Evolutionary conservation across 106 monocot genomes (phyloP).

Genomic region (Narthecium ossifragum): DNA sequence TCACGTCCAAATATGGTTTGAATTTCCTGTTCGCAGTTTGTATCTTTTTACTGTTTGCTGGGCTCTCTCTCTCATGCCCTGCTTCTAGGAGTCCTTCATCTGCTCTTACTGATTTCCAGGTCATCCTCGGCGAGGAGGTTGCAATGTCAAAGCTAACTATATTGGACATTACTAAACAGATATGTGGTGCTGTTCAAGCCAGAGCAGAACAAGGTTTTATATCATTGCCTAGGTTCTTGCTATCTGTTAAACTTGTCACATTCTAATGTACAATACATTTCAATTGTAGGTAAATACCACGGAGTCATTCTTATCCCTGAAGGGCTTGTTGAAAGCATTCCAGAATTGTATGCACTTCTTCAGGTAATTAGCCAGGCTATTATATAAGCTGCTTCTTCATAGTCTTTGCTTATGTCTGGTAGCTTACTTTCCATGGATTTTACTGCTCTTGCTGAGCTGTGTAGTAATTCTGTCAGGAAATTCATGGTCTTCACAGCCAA

Average conservation of each 20-base stretch:
- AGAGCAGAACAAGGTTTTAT: constrained; percentile 40
- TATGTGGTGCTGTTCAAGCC: constrained; percentile 51
- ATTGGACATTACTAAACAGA: constrained; percentile 45
- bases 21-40: too few species aligned
- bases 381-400: background rate
- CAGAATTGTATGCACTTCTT: constrained; percentile 79
- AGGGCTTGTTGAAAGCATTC: constrained; percentile 84
- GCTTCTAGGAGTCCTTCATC: background rate
- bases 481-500: constrained; percentile 47
- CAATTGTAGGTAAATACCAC: constrained; percentile 67
- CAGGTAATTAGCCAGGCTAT: constrained; percentile 43
- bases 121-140: constrained; percentile 73
- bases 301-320: constrained; percentile 91
- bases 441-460: constrained; percentile 2
- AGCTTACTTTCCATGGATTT: background rate
- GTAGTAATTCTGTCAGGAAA: constrained; percentile 49
- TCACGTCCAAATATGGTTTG: constrained; percentile 76
- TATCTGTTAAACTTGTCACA: background rate
- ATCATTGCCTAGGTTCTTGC: background rate
- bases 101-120: constrained; percentile 18
- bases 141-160: constrained; percentile 35
- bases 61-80: background rate
- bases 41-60: too few species aligned
- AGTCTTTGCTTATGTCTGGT: background rate
- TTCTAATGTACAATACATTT: constrained; percentile 1